A percentile compares a stretch with the other conserved stretches of the same genome.
phyloP scores from a whole-genome alignment of 139 green algal species.

The Coccomyxa sp. region DNA sequence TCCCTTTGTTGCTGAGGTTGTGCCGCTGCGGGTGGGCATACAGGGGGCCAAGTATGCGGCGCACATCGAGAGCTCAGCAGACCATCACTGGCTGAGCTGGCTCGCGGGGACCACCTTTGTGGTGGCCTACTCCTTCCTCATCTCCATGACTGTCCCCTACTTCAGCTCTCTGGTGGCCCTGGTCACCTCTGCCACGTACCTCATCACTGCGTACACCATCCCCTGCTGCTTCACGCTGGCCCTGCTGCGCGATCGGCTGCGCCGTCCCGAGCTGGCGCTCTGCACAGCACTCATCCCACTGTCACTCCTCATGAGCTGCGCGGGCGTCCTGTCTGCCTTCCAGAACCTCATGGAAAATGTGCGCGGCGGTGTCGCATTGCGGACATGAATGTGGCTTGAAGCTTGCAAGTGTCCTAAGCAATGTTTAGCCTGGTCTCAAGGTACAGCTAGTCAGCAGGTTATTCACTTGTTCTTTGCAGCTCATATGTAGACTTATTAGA shows the following conservation, averaged over 20 bases:
- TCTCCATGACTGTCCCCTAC: slow-evolving; percentile 47
- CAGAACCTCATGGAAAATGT: neutral
- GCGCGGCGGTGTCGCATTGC: neutral
- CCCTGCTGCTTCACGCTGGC: neutral
- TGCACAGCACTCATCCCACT: neutral
- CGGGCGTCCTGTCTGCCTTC: neutral
- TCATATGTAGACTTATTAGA: no score
- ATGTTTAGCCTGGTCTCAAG: no score
- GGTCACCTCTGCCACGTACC: slow-evolving; percentile 42
- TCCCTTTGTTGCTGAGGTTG: no score
- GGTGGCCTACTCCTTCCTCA: slow-evolving; percentile 37
- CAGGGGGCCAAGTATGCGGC: neutral
- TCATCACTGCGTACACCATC: slow-evolving; percentile 43
- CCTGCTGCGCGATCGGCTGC: neutral
- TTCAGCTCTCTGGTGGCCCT: slow-evolving; percentile 48
- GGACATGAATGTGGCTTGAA: no score
- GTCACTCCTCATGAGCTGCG: slow-evolving; percentile 2
- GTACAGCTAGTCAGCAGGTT: no score
- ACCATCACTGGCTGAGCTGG: slow-evolving; percentile 28
- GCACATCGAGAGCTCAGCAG: neutral
- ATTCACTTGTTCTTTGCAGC: no score
- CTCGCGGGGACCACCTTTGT: slow-evolving; percentile 33
- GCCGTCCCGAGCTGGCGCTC: neutral
- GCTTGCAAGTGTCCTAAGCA: no score
- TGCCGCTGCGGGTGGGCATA: neutral